Evolutionary conservation across 148 eudicot species (phyloP).

Genomic region (Gaultheria prostrata): DNA sequence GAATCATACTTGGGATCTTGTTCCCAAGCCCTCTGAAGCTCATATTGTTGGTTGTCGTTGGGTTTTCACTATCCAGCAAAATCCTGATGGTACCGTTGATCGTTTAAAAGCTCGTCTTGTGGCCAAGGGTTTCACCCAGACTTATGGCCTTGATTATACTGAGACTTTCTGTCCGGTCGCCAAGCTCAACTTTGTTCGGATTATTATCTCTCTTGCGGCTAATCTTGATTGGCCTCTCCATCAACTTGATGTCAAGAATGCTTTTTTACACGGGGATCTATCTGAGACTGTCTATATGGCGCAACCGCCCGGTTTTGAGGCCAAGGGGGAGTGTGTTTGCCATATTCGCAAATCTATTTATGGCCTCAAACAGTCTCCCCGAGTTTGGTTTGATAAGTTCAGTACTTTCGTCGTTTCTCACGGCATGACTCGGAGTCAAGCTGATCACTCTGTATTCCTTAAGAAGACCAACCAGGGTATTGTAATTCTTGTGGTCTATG

Average conservation of each 20-base stretch:
- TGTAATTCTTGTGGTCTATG: not conserved
- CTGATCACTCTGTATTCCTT: not conserved
- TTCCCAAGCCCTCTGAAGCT: not conserved
- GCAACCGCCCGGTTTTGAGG: not conserved
- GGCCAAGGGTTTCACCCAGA: not conserved
- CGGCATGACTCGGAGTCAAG: not conserved
- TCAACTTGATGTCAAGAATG: not conserved
- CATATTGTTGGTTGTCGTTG: not conserved
- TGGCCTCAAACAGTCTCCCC: not conserved
- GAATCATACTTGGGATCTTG: not conserved
- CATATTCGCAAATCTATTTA: not conserved
- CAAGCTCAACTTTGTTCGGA: not conserved
- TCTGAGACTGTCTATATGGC: not conserved
- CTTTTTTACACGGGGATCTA: not conserved
- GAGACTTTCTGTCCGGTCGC: not conserved
- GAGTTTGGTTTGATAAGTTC: not conserved
- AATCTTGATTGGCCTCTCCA: not conserved
- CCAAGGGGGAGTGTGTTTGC: not conserved
- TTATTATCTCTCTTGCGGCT: not conserved
- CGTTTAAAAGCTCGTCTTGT: not conserved
- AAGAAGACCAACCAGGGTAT: not conserved
- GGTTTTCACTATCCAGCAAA: not conserved
- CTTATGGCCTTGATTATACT: not conserved
- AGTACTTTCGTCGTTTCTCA: not conserved
- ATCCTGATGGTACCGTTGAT: not conserved